Base-by-base conservation (phyloP, 2,329 filamentous ascomycete species). In the Alternaria incomplexa region DNA sequence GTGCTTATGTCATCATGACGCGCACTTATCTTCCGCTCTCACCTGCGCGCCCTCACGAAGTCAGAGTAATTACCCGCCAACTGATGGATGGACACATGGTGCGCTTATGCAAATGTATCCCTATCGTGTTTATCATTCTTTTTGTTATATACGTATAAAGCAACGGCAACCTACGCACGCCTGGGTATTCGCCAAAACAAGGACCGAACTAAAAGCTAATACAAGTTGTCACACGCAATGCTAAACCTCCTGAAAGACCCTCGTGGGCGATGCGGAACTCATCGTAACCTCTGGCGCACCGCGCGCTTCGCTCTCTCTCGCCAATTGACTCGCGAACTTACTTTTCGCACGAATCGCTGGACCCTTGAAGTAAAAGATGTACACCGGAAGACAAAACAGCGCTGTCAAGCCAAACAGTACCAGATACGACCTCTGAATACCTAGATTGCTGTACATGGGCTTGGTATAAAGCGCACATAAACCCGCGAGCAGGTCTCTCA, bases 401-500 rank as follows among this genome's bases (percentile, higher is more conserved):
- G 85, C 67, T 0, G 83, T 81, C n/a, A 88, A 68, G 11, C 75
- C 81, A 3, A 83, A 85, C 1, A 89, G 81, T 13, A 88, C 79
- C 1, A 71, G 68, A 11, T 63, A 70, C 9, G 69, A 60, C 13
- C 72, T 73, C 61, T 66, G 63, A 1, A 66, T 64, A 23, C 69
- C 65, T 9, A 78, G 63, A 8, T 61, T 68, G 36, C 69, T 58
- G 64, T 74, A 76, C 68, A 77, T 71, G 13, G 89, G 65, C 1
- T 68, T 66, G 5, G 72, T 73, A 53, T 75, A 76, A 32, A 92
- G 84, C 0, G 90, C 91, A 8, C 91, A 85, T 5, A 92, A 83
- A 75, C 91, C 91, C 3, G 91, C 91, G 0, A 93, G 81, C 74
- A 93, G 88, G 73, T 93, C 91, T 66, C 91, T 85, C 3, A 89